Evolutionary conservation across 768 basidiomycete species (phyloP).

Genomic region (Naematelia encephala): DNA sequence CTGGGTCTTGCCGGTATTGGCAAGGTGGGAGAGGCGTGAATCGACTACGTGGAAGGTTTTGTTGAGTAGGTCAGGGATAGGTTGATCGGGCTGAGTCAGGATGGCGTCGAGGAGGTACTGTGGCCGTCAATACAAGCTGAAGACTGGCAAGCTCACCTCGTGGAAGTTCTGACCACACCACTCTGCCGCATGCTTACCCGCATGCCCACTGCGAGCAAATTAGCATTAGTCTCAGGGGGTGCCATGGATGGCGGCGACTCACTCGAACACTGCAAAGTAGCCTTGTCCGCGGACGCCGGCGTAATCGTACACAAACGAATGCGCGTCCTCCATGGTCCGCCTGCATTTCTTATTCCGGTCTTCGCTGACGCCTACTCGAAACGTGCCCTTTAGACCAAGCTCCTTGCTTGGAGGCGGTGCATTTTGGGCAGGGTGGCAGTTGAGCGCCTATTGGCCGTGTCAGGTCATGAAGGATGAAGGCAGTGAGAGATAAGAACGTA

Average conservation of each 20-base stretch:
- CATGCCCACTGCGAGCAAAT: slow-evolving; percentile 63
- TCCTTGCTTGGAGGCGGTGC: slow-evolving; percentile 1
- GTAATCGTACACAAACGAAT: slow-evolving; percentile 94
- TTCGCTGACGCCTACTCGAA: slow-evolving; percentile 72
- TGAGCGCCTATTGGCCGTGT: slow-evolving; percentile 60
- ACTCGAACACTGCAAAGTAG: slow-evolving; percentile 95
- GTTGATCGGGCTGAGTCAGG: slow-evolving; percentile 58
- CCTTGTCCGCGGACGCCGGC: slow-evolving; percentile 88
- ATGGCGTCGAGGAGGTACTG: slow-evolving; percentile 70
- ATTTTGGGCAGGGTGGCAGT: slow-evolving; percentile 62
- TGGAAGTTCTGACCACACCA: slow-evolving; percentile 98
- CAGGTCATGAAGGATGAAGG: slow-evolving; percentile 7
- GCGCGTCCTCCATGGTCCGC: slow-evolving; percentile 94
- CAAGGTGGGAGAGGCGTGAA: slow-evolving; percentile 71
- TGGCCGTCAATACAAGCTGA: slow-evolving; percentile 6
- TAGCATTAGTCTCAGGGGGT: neutral
- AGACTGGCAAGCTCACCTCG: slow-evolving; percentile 56
- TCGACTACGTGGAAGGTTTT: slow-evolving; percentile 94
- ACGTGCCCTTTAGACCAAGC: slow-evolving; percentile 49
- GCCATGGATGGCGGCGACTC: slow-evolving; percentile 12
- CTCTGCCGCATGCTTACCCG: slow-evolving; percentile 96
- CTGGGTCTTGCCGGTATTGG: slow-evolving; percentile 86
- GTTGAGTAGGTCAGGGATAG: slow-evolving; percentile 85
- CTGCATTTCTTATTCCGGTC: slow-evolving; percentile 75
- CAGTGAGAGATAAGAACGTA: slow-evolving; percentile 54